Conservation (phyloP, 495 filamentous ascomycete species). For the Annulohypoxylon bovei region DNA sequence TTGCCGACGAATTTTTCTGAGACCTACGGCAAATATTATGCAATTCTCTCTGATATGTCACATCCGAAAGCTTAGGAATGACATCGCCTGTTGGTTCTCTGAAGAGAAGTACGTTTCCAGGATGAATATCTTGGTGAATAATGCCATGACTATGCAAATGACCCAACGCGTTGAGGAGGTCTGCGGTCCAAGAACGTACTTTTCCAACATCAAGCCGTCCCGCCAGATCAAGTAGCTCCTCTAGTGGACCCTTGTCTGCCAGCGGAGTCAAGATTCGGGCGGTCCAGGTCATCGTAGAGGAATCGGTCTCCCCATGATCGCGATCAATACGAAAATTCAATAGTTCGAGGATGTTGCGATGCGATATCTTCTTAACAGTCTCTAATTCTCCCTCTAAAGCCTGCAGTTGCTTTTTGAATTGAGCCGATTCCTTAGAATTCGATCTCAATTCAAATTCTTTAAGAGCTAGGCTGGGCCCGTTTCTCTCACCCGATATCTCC, state of each 20-base stretch:
- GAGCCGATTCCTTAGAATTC: conserved; percentile 62
- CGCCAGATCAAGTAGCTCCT: conserved; percentile 81
- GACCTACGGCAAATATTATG: conserved; percentile 64
- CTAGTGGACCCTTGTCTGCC: conserved; percentile 82
- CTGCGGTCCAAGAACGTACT: conserved; percentile 84
- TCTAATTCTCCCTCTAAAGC: conserved; percentile 76
- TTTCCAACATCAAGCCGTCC: conserved; percentile 75
- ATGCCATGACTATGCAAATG: conserved; percentile 85
- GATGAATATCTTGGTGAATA: conserved; percentile 80
- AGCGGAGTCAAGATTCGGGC: conserved; percentile 82
- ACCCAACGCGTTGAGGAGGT: conserved; percentile 89
- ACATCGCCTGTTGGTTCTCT: conserved; percentile 66
- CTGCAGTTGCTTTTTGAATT: conserved; percentile 74
- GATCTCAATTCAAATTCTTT: conserved; percentile 72
- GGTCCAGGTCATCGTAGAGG: conserved; percentile 66
- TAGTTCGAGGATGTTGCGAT: conserved; percentile 80
- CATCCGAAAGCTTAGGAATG: conserved; percentile 73
- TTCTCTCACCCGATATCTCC: conserved; percentile 60
- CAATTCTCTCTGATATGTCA: conserved; percentile 71
- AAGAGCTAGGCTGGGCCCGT: conserved; percentile 71
- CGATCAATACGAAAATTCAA: conserved; percentile 81
- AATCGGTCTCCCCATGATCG: conserved; percentile 52
- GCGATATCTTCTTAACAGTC: conserved; percentile 73
- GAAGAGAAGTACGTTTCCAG: conserved; percentile 77
- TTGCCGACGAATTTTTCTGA: conserved; percentile 57